These are phyloP conservation scores for Fonsecaea nubica DNA, from an alignment of 2,329 filamentous ascomycete species.

Conservation along the genomic window DNA sequence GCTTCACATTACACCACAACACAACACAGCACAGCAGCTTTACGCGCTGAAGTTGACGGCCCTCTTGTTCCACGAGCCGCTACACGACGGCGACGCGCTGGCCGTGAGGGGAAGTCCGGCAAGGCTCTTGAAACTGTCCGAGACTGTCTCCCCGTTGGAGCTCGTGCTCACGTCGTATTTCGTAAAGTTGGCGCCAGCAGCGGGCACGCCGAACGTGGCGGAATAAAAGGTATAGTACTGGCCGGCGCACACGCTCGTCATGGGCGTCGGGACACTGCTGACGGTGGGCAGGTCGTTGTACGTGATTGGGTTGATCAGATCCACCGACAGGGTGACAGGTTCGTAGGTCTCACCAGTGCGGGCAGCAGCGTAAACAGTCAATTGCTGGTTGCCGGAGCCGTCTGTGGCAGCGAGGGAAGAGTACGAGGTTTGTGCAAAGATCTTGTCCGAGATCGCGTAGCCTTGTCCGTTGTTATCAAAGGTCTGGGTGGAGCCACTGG, in stretches of 20 bases:
- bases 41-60: slow-evolving; percentile 17
- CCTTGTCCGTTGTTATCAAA: slow-evolving; percentile 37
- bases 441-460: slow-evolving; percentile 32
- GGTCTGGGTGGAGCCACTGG: slow-evolving; percentile 29
- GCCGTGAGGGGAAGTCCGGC: slow-evolving; percentile 7
- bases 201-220: slow-evolving; percentile 18
- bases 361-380: slow-evolving; percentile 25
- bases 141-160: slow-evolving; percentile 8
- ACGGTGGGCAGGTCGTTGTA: slow-evolving; percentile 32
- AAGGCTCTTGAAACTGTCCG: slow-evolving; percentile 34
- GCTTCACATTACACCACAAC: not conserved
- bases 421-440: slow-evolving; percentile 33
- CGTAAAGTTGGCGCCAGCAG: slow-evolving; percentile 26
- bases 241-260: slow-evolving; percentile 25
- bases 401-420: slow-evolving; percentile 26
- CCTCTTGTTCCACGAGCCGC: slow-evolving; percentile 5
- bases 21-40: not conserved
- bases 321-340: slow-evolving; percentile 21
- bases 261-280: slow-evolving; percentile 19
- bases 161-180: slow-evolving; percentile 30
- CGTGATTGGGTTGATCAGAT: slow-evolving; percentile 29
- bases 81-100: slow-evolving; percentile 7
- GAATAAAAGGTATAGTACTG: slow-evolving; percentile 34
- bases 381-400: slow-evolving; percentile 20
- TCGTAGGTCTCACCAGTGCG: slow-evolving; percentile 18